Evolutionary conservation across 805 yeast species (phyloP).

Genomic region (Saccharomyces jurei): DNA sequence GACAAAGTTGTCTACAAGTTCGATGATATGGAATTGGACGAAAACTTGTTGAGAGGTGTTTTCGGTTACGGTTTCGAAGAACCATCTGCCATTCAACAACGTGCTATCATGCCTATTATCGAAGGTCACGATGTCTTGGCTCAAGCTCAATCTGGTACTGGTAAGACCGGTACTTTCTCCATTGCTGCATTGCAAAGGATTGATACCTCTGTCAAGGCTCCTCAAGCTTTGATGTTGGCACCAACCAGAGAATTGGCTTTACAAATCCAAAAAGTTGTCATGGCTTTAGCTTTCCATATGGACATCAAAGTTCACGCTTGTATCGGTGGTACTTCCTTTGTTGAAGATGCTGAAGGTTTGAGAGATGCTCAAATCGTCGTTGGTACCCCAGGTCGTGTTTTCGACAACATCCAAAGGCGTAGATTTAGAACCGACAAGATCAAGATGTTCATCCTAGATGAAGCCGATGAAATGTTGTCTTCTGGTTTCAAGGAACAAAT

Average conservation of each 20-base stretch:
- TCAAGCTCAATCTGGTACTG: constrained; percentile 99
- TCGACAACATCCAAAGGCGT: constrained; percentile 90
- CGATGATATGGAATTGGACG: constrained; percentile 73
- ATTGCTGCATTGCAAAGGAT: constrained; percentile 70
- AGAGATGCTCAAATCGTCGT: constrained; percentile 82
- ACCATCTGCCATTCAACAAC: constrained; percentile 95
- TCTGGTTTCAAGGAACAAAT: constrained; percentile 91
- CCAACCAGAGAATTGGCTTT: constrained; percentile 97
- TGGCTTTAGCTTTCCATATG: constrained; percentile 84
- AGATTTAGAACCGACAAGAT: constrained; percentile 72
- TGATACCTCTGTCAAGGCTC: constrained; percentile 61
- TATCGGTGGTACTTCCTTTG: constrained; percentile 91
- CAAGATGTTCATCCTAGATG: constrained; percentile 93
- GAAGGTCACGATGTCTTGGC: constrained; percentile 94
- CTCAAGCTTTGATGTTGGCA: constrained; percentile 90
- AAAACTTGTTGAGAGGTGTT: constrained; percentile 52
- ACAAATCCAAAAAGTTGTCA: constrained; percentile 90
- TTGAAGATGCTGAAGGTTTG: constrained; percentile 80
- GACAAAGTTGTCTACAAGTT: constrained; percentile 77
- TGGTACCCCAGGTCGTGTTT: constrained; percentile 98
- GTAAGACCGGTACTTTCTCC: constrained; percentile 97
- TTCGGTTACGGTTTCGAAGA: constrained; percentile 89
- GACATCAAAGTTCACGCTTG: constrained; percentile 90
- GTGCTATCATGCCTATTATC: constrained; percentile 93
- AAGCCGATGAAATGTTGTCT: constrained; percentile 92